Conservation (phyloP, 2,329 filamentous ascomycete species). For the Fusarium sp. region DNA sequence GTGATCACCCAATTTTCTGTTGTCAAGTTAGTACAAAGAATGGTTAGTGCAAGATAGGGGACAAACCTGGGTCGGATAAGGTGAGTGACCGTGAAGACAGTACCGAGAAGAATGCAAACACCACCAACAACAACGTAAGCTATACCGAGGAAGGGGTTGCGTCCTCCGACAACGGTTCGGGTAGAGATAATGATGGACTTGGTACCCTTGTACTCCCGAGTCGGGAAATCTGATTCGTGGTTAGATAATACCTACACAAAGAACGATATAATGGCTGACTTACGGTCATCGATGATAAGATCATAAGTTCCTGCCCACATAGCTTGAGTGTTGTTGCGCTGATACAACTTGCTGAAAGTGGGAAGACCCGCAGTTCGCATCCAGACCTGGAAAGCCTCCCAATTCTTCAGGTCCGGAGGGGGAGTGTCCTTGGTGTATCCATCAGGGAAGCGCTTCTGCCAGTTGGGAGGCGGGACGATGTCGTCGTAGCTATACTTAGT, state of each 20-base stretch:
- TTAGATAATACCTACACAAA: conserved; percentile 6
- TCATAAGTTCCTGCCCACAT: conserved; percentile 80
- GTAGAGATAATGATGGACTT: conserved; percentile 93
- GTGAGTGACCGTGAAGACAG: conserved; percentile 89
- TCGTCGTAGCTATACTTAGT: conserved; percentile 73
- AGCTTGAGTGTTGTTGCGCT: conserved; percentile 77
- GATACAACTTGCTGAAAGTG: conserved; percentile 92
- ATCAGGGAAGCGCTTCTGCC: conserved; percentile 75
- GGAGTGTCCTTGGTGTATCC: conserved; percentile 73
- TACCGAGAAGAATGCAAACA: conserved; percentile 88
- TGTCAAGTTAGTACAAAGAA: background rate
- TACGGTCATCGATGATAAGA: conserved; percentile 82
- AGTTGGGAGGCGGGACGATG: conserved; percentile 88
- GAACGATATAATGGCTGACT: conserved; percentile 51
- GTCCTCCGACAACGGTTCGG: conserved; percentile 90
- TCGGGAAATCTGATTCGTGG: conserved; percentile 75
- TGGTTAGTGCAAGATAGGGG: background rate
- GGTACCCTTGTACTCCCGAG: conserved; percentile 81
- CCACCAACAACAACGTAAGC: conserved; percentile 95
- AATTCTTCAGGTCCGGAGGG: conserved; percentile 77
- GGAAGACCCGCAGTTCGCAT: conserved; percentile 97
- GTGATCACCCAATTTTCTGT: conserved; percentile 96
- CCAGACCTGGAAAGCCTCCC: conserved; percentile 96
- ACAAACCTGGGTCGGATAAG: conserved; percentile 87
- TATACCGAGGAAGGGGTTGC: conserved; percentile 95